phyloP scores from a whole-genome alignment of 495 filamentous ascomycete species.

The Penicillium argentinense region DNA sequence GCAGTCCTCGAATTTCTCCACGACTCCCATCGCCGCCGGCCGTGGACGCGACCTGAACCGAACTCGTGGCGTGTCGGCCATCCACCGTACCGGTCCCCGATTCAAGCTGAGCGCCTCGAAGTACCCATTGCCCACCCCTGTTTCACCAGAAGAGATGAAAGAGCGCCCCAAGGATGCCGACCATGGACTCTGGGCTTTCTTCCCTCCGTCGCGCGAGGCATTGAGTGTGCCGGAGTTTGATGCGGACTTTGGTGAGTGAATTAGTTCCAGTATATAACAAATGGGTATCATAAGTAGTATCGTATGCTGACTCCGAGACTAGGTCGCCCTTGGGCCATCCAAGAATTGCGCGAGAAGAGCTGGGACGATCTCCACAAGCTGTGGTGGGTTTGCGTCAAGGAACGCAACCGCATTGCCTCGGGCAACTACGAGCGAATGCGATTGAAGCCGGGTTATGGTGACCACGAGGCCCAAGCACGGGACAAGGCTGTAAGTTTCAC shows the following conservation, averaged over 20 bases:
- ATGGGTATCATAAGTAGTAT: background rate
- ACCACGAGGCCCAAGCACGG: slow-evolving; percentile 58
- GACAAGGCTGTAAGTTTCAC: slow-evolving; percentile 57
- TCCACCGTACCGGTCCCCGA: slow-evolving; percentile 74
- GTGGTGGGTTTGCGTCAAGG: slow-evolving; percentile 95
- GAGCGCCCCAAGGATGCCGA: slow-evolving; percentile 53
- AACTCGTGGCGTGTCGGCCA: slow-evolving; percentile 73
- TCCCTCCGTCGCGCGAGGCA: slow-evolving; percentile 62
- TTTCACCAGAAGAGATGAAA: slow-evolving; percentile 46
- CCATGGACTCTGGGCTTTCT: slow-evolving; percentile 95
- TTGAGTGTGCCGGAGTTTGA: slow-evolving; percentile 69
- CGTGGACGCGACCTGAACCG: slow-evolving; percentile 45
- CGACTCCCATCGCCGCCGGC: slow-evolving; percentile 36
- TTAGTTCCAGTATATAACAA: background rate
- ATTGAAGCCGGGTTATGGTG: slow-evolving; percentile 66
- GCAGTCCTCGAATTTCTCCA: slow-evolving; percentile 48
- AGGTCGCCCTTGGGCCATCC: slow-evolving; percentile 82
- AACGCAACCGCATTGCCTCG: slow-evolving; percentile 88
- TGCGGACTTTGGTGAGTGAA: slow-evolving; percentile 58
- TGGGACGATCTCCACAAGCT: slow-evolving; percentile 92
- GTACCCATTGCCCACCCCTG: slow-evolving; percentile 72
- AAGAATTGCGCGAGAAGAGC: slow-evolving; percentile 82
- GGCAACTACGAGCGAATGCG: slow-evolving; percentile 63
- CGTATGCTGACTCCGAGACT: background rate
- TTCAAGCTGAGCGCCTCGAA: slow-evolving; percentile 67